A percentile compares a stretch with the other conserved stretches of the same genome.
Evolutionary conservation across 257 asterid species (phyloP).

Genomic region (Salvia hispanica): DNA sequence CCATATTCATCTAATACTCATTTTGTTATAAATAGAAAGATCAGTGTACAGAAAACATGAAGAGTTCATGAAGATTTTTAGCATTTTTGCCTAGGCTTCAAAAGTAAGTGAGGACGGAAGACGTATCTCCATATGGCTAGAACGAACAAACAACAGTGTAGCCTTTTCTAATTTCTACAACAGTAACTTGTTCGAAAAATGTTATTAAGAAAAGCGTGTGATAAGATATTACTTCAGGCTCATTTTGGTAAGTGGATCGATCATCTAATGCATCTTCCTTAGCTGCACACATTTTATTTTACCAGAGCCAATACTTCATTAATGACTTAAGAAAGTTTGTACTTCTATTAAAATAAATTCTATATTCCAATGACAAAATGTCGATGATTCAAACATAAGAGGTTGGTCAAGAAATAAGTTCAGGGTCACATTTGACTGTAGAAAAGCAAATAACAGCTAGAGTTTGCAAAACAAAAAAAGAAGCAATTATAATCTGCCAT

Average conservation of each 20-base stretch:
- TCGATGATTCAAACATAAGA: constrained; percentile 12
- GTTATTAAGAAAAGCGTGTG: neutral
- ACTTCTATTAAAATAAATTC: neutral
- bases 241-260: constrained; percentile 7
- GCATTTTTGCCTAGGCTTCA: constrained; percentile 8
- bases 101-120: constrained; percentile 1
- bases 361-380: constrained; percentile 13
- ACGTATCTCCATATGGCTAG: constrained; percentile 9
- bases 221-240: constrained; percentile 3
- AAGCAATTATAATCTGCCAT: neutral
- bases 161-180: too few species aligned
- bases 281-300: neutral
- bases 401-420: constrained; percentile 9
- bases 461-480: neutral
- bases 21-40: neutral
- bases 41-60: neutral
- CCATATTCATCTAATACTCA: neutral
- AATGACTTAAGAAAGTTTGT: constrained; percentile 24
- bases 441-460: too few species aligned
- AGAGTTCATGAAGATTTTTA: neutral
- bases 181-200: constrained; percentile 6
- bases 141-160: neutral
- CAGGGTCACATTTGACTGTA: neutral
- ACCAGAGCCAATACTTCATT: constrained; percentile 30
- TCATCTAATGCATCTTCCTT: neutral